Evolutionary conservation across 148 eudicot genomes (phyloP).

Genomic region (Persicaria tinctoria): DNA sequence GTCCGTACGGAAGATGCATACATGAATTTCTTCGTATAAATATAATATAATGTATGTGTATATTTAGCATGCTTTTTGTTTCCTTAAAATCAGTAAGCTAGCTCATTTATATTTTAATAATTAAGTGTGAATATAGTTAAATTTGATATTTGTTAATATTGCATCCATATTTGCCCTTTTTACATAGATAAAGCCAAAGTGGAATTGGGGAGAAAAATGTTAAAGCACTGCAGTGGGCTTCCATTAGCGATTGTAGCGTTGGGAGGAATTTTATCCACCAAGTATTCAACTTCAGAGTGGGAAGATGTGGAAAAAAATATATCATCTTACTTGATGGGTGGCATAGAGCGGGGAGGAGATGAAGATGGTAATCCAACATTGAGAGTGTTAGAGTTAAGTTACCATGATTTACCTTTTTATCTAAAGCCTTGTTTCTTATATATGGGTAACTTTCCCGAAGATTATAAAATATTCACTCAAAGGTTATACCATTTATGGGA

Average conservation of each 20-base stretch:
- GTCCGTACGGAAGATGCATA: too few species aligned
- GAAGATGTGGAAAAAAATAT: not conserved
- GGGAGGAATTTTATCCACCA: conserved; percentile 13
- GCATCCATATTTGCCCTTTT: not conserved
- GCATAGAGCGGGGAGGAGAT: not conserved
- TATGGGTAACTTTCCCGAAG: conserved; percentile 17
- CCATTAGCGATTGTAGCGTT: conserved; percentile 13
- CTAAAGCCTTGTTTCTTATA: conserved; percentile 11
- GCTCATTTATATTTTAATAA: too few species aligned
- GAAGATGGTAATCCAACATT: not conserved
- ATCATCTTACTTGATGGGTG: not conserved
- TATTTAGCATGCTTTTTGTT: too few species aligned
- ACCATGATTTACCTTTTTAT: conserved; percentile 7
- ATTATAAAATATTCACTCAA: not conserved
- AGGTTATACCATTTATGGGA: conserved; percentile 9
- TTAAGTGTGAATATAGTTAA: too few species aligned
- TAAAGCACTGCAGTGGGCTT: conserved; percentile 13
- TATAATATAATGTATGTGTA: too few species aligned
- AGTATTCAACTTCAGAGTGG: conserved; percentile 9
- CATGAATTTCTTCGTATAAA: too few species aligned
- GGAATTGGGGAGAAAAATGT: not conserved
- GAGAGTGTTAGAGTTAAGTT: conserved; percentile 7
- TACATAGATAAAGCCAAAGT: not conserved
- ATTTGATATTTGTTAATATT: too few species aligned
- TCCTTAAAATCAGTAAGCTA: too few species aligned